Base-by-base conservation (phyloP, 148 eudicot genomes). In the Fagopyrum homotropicum region DNA sequence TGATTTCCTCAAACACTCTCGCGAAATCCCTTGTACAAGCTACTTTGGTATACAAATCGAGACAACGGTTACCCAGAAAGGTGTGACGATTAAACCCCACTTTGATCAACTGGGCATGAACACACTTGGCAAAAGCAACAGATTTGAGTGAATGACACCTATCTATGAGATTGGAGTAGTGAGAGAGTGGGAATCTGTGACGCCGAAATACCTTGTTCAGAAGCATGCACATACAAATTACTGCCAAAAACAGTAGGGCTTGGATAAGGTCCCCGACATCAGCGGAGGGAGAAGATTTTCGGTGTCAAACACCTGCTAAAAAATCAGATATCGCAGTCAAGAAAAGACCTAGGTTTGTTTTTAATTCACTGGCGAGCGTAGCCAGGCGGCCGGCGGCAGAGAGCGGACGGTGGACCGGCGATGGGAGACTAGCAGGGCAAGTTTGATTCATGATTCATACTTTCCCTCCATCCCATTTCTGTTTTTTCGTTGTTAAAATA, bases 31-130 rank as follows among this genome's bases (percentile, higher is more conserved):
- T 69, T 17, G 69, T 0, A 1, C 60, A 48, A 1, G 83, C 86
- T 4, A 79, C 57, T 9, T 80, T 83, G 15, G 87, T 75, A 50
- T 91, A 93, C 11, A 93, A 77, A 47, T 93, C 90, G 46, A 85
- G 77, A 57, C 87, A 90, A 22, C 96, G 88, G 78, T 93, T 93
- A 69, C 87, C 93, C 75, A 90, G 77, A 82, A 80, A 93, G 35
- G 93, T 86, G 72, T 85, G 85, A 47, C 70, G 35, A 75, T 83
- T 89, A 46, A 93, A 85, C 50, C 92, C 92, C 60, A 82, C 78
- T 82, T 91, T 93, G 30, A 89, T 81, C 80, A 89, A 78, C 54
- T 84, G 86, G 77, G 86, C 93, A 80, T 93, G 98, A 50, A 88
- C 77, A 9, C 35, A 50, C 75, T 83, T 84, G n/a, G 87, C 46